phyloP scores from a whole-genome alignment of 768 basidiomycete species.

The Mycena leptocephala region DNA sequence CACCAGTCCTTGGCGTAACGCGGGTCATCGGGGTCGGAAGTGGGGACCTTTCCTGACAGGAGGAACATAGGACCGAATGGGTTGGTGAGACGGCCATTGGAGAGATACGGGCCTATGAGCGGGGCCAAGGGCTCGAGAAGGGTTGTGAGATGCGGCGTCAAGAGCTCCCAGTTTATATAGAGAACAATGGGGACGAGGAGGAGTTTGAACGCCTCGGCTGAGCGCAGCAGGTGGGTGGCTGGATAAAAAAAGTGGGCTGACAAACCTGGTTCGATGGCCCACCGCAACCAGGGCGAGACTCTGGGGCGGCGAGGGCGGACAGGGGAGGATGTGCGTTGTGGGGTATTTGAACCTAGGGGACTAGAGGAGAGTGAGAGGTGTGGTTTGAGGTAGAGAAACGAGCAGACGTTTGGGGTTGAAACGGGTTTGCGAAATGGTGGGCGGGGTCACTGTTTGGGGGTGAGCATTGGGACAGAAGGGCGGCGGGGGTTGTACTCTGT shows the following conservation, averaged over 20 bases:
- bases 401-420: slow-evolving; percentile 76
- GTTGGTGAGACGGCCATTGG: slow-evolving; percentile 66
- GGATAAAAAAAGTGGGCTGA: slow-evolving; percentile 19
- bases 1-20: slow-evolving; percentile 81
- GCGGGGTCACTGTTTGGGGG: slow-evolving; percentile 14
- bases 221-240: neutral
- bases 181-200: slow-evolving; percentile 74
- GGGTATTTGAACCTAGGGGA: slow-evolving; percentile 57
- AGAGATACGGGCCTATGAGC: slow-evolving; percentile 58
- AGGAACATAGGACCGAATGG: slow-evolving; percentile 84
- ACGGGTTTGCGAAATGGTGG: slow-evolving; percentile 76
- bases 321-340: slow-evolving; percentile 56
- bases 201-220: slow-evolving; percentile 79
- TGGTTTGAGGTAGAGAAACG: neutral
- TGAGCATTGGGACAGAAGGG: neutral
- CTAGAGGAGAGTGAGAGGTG: slow-evolving; percentile 45
- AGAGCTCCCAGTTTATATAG: slow-evolving; percentile 76
- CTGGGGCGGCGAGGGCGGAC: slow-evolving; percentile 31
- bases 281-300: slow-evolving; percentile 67
- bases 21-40: slow-evolving; percentile 67
- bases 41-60: slow-evolving; percentile 75
- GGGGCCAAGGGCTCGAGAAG: slow-evolving; percentile 28
- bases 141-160: slow-evolving; percentile 49
- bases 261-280: slow-evolving; percentile 85
- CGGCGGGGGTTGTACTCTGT: neutral